Percentiles rank a stretch among this genome's conserved stretches.
Evolutionary conservation across 495 filamentous ascomycete genomes (phyloP).

Genomic region (Chaetomium tenue): DNA sequence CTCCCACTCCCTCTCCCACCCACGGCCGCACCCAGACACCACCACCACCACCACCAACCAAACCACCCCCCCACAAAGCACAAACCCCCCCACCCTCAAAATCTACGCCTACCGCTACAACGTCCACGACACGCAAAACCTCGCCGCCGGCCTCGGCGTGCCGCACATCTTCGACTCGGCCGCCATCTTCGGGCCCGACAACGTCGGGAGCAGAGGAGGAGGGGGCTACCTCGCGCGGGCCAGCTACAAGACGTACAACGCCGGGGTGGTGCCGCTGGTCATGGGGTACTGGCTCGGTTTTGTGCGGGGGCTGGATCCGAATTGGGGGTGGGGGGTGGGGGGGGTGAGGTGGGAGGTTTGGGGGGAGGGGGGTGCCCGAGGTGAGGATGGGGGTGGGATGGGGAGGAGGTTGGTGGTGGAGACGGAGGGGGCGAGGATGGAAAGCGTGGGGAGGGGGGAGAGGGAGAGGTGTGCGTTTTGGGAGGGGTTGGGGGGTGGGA

Average conservation of each 20-base stretch:
- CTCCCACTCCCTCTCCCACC: not conserved
- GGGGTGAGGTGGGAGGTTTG: slow-evolving; percentile 40
- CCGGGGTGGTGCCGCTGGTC: slow-evolving; percentile 34
- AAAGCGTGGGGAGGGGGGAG: slow-evolving; percentile 34
- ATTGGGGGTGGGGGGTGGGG: slow-evolving; percentile 14
- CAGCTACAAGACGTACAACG: slow-evolving; percentile 43
- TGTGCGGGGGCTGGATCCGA: slow-evolving; percentile 41
- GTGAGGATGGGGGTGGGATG: not conserved
- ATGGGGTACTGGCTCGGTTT: slow-evolving; percentile 49
- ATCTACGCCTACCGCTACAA: slow-evolving; percentile 33
- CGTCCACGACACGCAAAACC: slow-evolving; percentile 29
- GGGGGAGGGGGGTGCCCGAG: slow-evolving; percentile 14
- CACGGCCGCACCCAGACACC: not conserved
- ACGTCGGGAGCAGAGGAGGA: slow-evolving; percentile 15
- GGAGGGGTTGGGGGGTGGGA: slow-evolving; percentile 39
- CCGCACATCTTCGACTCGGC: slow-evolving; percentile 39
- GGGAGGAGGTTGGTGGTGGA: slow-evolving; percentile 31
- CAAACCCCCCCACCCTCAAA: not conserved
- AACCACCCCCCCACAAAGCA: not conserved
- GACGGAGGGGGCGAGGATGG: slow-evolving; percentile 39
- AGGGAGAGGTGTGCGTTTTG: slow-evolving; percentile 33
- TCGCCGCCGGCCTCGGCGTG: slow-evolving; percentile 21
- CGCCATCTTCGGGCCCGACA: slow-evolving; percentile 48
- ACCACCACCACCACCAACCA: no score
- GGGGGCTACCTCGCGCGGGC: slow-evolving; percentile 1